phyloP scores from a whole-genome alignment of 2,329 filamentous ascomycete species.

The Byssoonygena ceratinophila region DNA sequence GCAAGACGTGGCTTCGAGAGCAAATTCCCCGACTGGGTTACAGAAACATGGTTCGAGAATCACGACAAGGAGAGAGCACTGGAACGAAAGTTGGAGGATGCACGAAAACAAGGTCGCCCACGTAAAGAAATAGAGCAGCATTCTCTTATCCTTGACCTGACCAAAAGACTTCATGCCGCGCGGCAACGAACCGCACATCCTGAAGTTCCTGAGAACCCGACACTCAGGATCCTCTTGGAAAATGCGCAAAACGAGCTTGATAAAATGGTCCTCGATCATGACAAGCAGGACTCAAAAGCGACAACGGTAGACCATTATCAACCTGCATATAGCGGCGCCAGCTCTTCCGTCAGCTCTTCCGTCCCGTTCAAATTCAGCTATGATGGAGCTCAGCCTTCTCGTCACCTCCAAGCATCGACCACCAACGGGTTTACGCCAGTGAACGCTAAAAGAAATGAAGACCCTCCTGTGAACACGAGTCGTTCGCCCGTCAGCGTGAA shows the following conservation, averaged over 20 bases:
- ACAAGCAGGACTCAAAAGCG: not conserved
- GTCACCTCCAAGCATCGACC: no score
- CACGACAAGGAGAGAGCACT: not conserved
- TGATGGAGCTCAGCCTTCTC: no score
- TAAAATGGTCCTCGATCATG: not conserved
- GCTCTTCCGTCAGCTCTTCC: no score
- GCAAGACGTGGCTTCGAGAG: not conserved
- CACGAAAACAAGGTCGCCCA: not conserved
- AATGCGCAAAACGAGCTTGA: not conserved
- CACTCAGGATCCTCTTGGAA: not conserved
- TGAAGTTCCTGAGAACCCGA: not conserved
- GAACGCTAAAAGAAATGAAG: no score
- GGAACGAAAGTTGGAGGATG: not conserved
- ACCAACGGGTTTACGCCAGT: no score
- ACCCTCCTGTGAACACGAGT: no score
- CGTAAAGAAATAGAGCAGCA: not conserved
- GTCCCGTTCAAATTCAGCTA: no score
- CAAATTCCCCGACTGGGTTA: not conserved
- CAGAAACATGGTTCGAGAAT: not conserved
- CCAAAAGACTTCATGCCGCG: not conserved
- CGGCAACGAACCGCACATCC: not conserved
- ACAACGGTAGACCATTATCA: no score
- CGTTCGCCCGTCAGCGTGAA: no score
- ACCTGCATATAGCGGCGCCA: no score
- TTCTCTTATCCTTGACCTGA: not conserved